A percentile compares a stretch with the other conserved stretches of the same genome.
phyloP scores from a whole-genome alignment of 2,329 filamentous ascomycete species.

The Neospermospora avenae region DNA sequence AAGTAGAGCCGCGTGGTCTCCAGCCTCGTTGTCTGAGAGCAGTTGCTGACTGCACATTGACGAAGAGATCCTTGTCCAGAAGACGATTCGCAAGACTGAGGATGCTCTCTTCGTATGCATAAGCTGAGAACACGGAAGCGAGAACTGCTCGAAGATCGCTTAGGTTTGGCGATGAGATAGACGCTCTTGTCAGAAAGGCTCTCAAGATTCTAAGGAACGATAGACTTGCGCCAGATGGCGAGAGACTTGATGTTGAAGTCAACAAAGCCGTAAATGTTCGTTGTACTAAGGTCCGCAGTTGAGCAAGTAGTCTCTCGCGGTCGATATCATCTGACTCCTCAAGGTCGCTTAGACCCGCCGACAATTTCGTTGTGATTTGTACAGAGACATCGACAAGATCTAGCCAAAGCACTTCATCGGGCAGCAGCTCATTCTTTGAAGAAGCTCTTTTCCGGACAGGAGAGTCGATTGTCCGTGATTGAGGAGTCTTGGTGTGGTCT shows the following conservation, averaged over 20 bases:
- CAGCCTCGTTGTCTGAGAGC: conserved; percentile 79
- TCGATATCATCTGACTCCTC: conserved; percentile 42
- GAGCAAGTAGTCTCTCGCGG: conserved; percentile 57
- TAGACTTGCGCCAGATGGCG: conserved; percentile 47
- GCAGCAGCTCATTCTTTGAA: conserved; percentile 43
- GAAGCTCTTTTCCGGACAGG: conserved; percentile 49
- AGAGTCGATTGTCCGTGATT: conserved; percentile 36
- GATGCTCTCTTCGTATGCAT: conserved; percentile 91
- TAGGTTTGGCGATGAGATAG: conserved; percentile 77
- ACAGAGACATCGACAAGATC: conserved; percentile 59
- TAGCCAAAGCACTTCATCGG: conserved; percentile 58
- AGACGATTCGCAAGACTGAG: conserved; percentile 81
- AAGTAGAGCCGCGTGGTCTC: conserved; percentile 81
- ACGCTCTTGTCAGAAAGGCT: conserved; percentile 81
- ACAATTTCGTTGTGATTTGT: conserved; percentile 61
- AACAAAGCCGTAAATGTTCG: conserved; percentile 86
- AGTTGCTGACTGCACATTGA: conserved; percentile 72
- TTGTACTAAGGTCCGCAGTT: conserved; percentile 79
- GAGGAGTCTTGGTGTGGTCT: conserved; percentile 66
- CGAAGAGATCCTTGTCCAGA: conserved; percentile 84
- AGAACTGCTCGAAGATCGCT: conserved; percentile 84
- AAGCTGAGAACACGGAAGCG: conserved; percentile 87
- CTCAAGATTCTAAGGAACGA: conserved; percentile 87
- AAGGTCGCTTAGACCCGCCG: conserved; percentile 47
- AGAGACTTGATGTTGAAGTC: conserved; percentile 60